Conservation (phyloP, 1,284 basidiomycete species). For the Ceratobasidium sp. region DNA sequence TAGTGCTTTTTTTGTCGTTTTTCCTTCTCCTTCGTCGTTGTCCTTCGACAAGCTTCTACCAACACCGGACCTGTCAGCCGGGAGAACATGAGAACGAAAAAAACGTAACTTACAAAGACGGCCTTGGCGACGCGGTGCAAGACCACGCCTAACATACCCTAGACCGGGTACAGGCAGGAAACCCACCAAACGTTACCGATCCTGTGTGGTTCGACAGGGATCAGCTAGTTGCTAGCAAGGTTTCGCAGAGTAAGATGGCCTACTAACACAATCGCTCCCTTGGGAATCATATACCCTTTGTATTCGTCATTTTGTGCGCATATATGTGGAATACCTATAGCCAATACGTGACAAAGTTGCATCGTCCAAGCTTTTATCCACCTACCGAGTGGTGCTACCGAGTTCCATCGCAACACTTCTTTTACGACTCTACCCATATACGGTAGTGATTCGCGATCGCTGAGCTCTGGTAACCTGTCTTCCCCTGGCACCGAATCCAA, state of each 20-base stretch:
- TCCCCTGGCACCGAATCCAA: constrained; percentile 30
- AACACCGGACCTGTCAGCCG: too few relatives aligned
- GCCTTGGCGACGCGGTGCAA: too few relatives aligned
- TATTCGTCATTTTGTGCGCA: constrained; percentile 47
- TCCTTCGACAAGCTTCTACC: too few relatives aligned
- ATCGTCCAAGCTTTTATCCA: background rate
- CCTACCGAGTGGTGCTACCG: constrained; percentile 38
- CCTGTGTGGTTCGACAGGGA: background rate
- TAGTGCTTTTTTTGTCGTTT: too few relatives aligned
- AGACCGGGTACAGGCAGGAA: too few relatives aligned
- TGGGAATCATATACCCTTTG: constrained; percentile 46
- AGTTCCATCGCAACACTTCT: constrained; percentile 42
- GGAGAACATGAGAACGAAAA: too few relatives aligned
- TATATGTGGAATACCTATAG: constrained; percentile 40
- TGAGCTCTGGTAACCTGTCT: constrained; percentile 16
- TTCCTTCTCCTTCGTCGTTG: too few relatives aligned
- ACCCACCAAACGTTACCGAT: background rate
- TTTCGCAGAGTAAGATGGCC: too few relatives aligned
- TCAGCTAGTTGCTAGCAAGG: too few relatives aligned
- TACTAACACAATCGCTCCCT: constrained; percentile 47
- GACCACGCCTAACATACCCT: background rate
- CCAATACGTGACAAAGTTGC: background rate
- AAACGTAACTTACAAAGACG: background rate
- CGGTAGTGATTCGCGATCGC: constrained; percentile 32
- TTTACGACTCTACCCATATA: constrained; percentile 40